Base-by-base conservation (phyloP, 1,284 basidiomycete genomes). In the Rhodofomes roseus region DNA sequence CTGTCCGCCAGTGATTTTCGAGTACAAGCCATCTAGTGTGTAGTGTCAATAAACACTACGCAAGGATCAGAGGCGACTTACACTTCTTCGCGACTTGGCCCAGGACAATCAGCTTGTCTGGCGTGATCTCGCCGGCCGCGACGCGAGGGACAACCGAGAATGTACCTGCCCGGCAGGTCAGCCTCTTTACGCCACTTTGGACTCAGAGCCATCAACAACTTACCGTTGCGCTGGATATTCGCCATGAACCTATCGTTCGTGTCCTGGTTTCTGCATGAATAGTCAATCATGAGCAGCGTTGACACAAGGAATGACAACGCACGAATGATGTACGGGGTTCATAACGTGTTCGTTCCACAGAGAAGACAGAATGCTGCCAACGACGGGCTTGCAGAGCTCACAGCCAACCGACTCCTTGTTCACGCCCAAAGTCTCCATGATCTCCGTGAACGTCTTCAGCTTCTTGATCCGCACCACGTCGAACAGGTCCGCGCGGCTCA, bases 71-170 rank as follows among this genome's bases (percentile, higher is more conserved):
- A 39, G 11, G 31, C 14, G 18, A 23, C 53, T 71, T 71, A 77
- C 86, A 92, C 68, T 90, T 87, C 68, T 86, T 81, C 1, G 86
- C 89, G 4, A 91, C 84, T 61, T 81, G 74, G 0, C 86, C 90
- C n/a, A 92, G 81, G 8, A 79, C 86, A 54, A 86, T 84, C 55
- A 92, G 78, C 58, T 84, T 83, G 8, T 85, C 86, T 1, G 90
- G 88, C 0, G 86, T 88, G 43, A 88, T 79, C 75, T 89, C 88
- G 51, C 88, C 88, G 1, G 81, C 88, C 1, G 86, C 74, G 25
- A 92, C 79, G 50, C 89, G 81, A 18, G 90, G 90, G 18, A 92
- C 80, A 60, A 92, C 88, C 1, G 84, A 87, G 72, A 88, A 92
- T 0, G 88, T 83, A 8, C 84, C 77, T 76, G 18, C 18, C 12